Conservation (phyloP, 768 basidiomycete genomes). For the Russula vinacea region DNA sequence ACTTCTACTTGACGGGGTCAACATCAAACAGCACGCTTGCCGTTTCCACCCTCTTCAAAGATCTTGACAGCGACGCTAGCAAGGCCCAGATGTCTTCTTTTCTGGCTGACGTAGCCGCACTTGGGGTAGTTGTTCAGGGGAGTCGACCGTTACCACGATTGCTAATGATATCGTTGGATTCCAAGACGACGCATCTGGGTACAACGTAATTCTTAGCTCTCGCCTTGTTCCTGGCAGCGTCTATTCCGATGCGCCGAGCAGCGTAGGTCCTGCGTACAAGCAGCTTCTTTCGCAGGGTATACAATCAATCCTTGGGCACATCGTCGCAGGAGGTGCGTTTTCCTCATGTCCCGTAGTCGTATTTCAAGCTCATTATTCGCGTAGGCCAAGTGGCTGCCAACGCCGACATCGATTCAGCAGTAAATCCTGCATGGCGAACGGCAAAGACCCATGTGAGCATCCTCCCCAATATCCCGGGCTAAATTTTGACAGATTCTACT, state of each 20-base stretch:
- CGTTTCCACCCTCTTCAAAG: constrained; percentile 31
- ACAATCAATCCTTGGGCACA: constrained; percentile 4
- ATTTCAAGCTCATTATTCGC: neutral
- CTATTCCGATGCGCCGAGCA: neutral
- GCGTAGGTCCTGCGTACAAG: constrained; percentile 24
- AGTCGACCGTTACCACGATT: constrained; percentile 10
- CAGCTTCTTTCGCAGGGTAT: constrained; percentile 16
- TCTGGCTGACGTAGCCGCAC: constrained; percentile 15
- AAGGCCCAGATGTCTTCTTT: constrained; percentile 22
- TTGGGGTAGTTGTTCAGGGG: constrained; percentile 28
- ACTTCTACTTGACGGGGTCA: constrained; percentile 36
- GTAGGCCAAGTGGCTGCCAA: constrained; percentile 39
- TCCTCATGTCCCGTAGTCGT: too few relatives aligned
- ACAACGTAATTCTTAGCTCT: constrained; percentile 22
- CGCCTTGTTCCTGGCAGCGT: constrained; percentile 22
- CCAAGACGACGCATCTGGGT: constrained; percentile 20
- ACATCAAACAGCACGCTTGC: constrained; percentile 11
- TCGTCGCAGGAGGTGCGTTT: constrained; percentile 20
- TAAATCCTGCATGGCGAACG: constrained; percentile 40
- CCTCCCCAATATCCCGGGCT: neutral
- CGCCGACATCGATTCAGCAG: constrained; percentile 36
- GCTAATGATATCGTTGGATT: constrained; percentile 18
- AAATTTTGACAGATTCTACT: neutral
- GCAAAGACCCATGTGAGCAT: constrained; percentile 40
- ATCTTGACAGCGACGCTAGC: constrained; percentile 26